These are phyloP conservation scores for Magnolia sinica DNA, from an alignment of 164 flowering plant genomes.

Conservation along the genomic window DNA sequence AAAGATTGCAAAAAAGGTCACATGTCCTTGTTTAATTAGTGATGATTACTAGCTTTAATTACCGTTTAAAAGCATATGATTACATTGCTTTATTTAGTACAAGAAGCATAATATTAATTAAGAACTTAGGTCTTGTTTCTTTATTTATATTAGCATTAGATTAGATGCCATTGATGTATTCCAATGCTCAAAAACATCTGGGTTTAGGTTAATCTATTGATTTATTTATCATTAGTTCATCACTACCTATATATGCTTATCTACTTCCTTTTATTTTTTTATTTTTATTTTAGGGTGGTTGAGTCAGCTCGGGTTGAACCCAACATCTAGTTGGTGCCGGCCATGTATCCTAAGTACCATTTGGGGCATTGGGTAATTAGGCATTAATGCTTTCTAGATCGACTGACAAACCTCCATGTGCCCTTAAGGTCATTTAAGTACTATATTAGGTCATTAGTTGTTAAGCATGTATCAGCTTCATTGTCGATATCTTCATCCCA, in stretches of 20 bases:
- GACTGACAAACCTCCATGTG: neutral
- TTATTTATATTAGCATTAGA: neutral
- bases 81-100: constrained; percentile 1
- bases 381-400: neutral
- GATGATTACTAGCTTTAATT: constrained; percentile 1
- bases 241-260: neutral
- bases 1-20: neutral
- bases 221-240: neutral
- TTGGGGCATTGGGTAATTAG: neutral
- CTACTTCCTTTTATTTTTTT: neutral
- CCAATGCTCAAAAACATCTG: neutral
- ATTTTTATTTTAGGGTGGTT: neutral
- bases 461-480: neutral
- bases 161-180: neutral
- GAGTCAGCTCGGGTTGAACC: neutral
- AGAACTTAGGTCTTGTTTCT: neutral
- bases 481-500: neutral
- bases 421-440: neutral
- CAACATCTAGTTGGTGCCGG: neutral
- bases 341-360: neutral
- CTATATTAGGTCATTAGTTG: neutral
- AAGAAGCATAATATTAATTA: neutral
- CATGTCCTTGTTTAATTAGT: neutral
- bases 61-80: neutral
- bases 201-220: neutral